Percentiles rank a stretch among this genome's conserved stretches.
Conservation (phyloP, 306 rosid genomes). For the Hippophae tibetana region DNA sequence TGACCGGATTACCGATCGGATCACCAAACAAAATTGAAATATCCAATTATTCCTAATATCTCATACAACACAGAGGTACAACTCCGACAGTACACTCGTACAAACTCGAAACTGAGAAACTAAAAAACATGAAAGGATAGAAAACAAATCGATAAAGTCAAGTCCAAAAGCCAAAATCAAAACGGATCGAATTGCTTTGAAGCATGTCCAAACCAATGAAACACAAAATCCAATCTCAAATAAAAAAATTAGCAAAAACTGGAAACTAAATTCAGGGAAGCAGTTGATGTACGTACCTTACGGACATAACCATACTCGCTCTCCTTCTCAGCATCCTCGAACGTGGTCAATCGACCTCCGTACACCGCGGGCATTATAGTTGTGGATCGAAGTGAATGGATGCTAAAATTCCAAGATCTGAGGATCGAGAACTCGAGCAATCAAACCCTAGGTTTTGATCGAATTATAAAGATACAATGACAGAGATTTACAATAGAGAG, state of each 20-base stretch:
- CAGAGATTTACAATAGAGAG: conserved; percentile 1
- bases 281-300: conserved; percentile 39
- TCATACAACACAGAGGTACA: not conserved
- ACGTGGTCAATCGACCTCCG: conserved; percentile 88
- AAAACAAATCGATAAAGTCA: not conserved
- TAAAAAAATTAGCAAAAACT: not conserved
- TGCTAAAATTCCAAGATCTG: conserved; percentile 21
- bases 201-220: not conserved
- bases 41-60: not conserved
- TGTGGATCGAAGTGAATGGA: conserved; percentile 28
- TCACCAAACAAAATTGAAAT: not conserved
- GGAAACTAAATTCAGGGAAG: conserved; percentile 1
- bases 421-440: conserved; percentile 2
- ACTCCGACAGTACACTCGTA: not conserved
- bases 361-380: conserved; percentile 75
- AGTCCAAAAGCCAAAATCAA: not conserved
- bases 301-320: conserved; percentile 99
- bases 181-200: conserved; percentile 12
- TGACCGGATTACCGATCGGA: not conserved
- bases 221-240: not conserved
- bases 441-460: conserved; percentile 38
- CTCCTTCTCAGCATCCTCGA: conserved; percentile 96
- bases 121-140: not conserved
- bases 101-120: not conserved
- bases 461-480: conserved; percentile 6